phyloP scores from a whole-genome alignment of 768 basidiomycete species.

The Gymnopilus dilepis region DNA sequence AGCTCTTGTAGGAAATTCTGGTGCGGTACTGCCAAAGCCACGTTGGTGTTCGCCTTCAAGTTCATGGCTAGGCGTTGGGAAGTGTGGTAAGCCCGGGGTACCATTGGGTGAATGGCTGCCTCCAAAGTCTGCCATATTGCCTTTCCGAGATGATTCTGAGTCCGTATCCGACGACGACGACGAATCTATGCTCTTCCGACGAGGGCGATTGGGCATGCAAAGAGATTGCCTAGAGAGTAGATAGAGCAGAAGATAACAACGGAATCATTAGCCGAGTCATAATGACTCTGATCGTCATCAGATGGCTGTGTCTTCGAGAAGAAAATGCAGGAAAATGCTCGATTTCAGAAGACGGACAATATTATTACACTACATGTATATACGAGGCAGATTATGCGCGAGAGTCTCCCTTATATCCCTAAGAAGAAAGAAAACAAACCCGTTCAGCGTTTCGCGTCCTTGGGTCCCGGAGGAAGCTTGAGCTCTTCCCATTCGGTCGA shows the following conservation, averaged over 20 bases:
- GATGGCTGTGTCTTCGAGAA: background rate
- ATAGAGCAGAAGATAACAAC: no score
- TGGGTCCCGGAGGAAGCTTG: conserved; percentile 47
- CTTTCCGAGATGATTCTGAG: conserved; percentile 32
- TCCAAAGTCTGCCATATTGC: conserved; percentile 30
- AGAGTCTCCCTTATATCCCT: conserved; percentile 6
- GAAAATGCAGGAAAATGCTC: background rate
- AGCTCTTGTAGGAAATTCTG: background rate
- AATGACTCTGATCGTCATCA: no score
- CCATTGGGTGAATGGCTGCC: background rate
- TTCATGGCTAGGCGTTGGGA: background rate
- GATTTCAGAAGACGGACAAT: background rate
- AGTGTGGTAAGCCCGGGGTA: background rate
- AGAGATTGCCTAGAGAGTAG: no score
- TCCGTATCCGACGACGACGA: conserved; percentile 25
- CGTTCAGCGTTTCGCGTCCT: conserved; percentile 15
- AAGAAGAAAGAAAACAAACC: background rate
- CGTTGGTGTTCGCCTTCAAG: conserved; percentile 4
- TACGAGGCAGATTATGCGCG: background rate
- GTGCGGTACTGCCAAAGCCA: conserved; percentile 3
- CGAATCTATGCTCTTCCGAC: conserved; percentile 38
- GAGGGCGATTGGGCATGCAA: conserved; percentile 11
- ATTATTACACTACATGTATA: background rate
- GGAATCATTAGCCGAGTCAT: no score
- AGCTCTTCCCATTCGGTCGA: conserved; percentile 62